Conservation (phyloP, 495 filamentous ascomycete genomes). For the Penicillium pancosmium region DNA sequence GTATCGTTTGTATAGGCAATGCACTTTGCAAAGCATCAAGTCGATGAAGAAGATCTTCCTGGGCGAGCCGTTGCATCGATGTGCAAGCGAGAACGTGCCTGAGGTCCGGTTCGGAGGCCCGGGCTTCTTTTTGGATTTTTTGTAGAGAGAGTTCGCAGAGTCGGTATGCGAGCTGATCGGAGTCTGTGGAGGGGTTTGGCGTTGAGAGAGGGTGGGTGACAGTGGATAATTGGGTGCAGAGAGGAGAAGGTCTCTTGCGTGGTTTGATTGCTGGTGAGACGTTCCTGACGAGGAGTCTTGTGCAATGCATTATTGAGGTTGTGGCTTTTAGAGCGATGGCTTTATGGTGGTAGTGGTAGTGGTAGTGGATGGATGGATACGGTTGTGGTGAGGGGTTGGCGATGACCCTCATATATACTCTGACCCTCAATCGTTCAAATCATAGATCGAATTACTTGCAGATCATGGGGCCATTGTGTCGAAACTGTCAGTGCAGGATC, state of each 20-base stretch:
- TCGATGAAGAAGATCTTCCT: conserved; percentile 25
- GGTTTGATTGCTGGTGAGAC: conserved; percentile 17
- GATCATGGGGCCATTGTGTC: conserved; percentile 4
- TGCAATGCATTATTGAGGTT: background rate
- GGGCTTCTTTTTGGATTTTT: conserved; percentile 31
- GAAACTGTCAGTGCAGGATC: background rate
- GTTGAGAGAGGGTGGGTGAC: conserved; percentile 9
- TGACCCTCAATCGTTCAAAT: background rate
- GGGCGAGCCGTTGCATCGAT: conserved; percentile 27
- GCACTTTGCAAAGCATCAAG: conserved; percentile 19
- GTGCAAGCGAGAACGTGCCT: conserved; percentile 27
- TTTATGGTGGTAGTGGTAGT: background rate
- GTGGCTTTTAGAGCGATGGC: background rate
- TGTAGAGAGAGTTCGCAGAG: conserved; percentile 29
- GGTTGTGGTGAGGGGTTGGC: background rate
- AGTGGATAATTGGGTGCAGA: conserved; percentile 15
- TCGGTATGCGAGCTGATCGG: conserved; percentile 28
- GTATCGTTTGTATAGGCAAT: conserved; percentile 7
- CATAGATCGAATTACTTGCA: background rate
- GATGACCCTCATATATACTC: conserved; percentile 1
- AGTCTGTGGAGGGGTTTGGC: conserved; percentile 22
- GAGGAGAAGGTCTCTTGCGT: conserved; percentile 10
- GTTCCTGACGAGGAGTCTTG: conserved; percentile 11
- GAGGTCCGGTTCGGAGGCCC: conserved; percentile 26
- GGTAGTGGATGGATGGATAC: background rate